phyloP scores from a whole-genome alignment of 257 asterid genomes.

The Rhazya stricta region DNA sequence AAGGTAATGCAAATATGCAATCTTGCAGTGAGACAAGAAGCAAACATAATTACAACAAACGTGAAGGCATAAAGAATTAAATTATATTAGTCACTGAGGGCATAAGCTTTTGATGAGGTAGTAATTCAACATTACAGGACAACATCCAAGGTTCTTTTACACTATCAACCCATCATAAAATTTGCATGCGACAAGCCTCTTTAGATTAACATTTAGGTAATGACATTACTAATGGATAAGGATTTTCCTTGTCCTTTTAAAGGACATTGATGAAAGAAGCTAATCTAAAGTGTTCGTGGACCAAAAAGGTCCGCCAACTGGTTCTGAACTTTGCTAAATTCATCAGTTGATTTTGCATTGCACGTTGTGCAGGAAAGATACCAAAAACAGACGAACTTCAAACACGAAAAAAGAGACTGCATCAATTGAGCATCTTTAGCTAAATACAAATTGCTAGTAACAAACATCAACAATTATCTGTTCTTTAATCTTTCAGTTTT shows the following conservation, averaged over 20 bases:
- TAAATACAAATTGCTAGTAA: background rate
- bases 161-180: background rate
- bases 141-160: background rate
- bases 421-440: slow-evolving; percentile 3
- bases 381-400: background rate
- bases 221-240: background rate
- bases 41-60: background rate
- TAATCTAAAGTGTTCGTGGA: background rate
- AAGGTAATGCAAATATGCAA: background rate
- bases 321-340: background rate
- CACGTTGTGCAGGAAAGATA: background rate
- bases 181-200: background rate
- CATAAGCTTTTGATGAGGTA: background rate
- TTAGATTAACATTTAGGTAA: background rate
- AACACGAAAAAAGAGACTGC: background rate
- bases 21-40: background rate
- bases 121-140: background rate
- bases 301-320: background rate
- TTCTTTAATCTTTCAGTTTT: too few species aligned
- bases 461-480: background rate
- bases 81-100: background rate
- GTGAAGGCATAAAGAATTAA: background rate
- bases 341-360: background rate
- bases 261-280: background rate
- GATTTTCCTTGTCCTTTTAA: background rate